These are phyloP conservation scores for Poterioochromonas sp. DNA, from an alignment of 352 stramenopile species.

Conservation along the genomic window DNA sequence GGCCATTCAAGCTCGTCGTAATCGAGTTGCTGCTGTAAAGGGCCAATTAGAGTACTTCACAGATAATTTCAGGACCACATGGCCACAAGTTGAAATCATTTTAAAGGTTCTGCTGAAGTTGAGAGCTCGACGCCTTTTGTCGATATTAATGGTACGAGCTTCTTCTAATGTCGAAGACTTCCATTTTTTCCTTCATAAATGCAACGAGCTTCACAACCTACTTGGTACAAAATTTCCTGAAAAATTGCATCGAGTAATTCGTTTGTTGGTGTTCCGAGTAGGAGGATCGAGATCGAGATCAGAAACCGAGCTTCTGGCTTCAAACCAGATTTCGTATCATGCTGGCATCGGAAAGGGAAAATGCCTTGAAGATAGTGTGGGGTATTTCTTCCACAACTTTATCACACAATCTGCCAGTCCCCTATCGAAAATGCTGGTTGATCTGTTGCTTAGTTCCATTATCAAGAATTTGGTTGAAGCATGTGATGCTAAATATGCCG, in stretches of 20 bases:
- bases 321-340: neutral
- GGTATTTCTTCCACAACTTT: neutral
- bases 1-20: neutral
- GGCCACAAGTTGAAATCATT: neutral
- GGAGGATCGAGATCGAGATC: neutral
- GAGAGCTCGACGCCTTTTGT: neutral
- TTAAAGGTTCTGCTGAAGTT: neutral
- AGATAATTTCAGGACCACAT: too few relatives aligned
- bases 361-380: neutral
- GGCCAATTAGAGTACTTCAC: too few relatives aligned
- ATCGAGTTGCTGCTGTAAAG: neutral
- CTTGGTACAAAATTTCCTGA: neutral
- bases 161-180: neutral
- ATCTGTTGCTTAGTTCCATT: neutral
- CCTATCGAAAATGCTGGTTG: too few relatives aligned
- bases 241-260: neutral
- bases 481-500: conserved; percentile 6
- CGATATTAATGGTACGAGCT: neutral
- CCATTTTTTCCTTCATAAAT: too few relatives aligned
- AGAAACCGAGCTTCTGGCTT: too few relatives aligned
- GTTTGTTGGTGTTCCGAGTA: neutral
- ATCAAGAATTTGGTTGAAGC: neutral
- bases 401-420: neutral
- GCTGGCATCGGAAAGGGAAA: neutral
- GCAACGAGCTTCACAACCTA: too few relatives aligned